Percentiles rank a stretch among this genome's conserved stretches.
Evolutionary conservation across 2,329 filamentous ascomycete genomes (phyloP).

Genomic region (Penicillium freii): DNA sequence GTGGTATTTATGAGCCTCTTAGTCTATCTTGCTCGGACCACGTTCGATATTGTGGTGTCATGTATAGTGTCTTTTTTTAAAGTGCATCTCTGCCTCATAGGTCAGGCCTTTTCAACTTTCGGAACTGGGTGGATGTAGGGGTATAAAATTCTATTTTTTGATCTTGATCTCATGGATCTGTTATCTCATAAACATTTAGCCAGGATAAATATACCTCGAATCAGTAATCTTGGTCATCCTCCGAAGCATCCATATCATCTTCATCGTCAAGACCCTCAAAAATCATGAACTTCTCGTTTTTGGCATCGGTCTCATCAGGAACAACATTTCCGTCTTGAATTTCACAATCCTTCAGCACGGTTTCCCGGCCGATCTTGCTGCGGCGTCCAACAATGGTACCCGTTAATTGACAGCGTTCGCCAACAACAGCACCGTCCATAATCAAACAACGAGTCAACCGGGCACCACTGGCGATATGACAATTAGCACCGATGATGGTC

Average conservation of each 20-base stretch:
- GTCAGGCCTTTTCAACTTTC: background rate
- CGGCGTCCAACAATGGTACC: slow-evolving; percentile 82
- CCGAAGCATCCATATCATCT: slow-evolving; percentile 35
- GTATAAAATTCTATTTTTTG: slow-evolving; percentile 9
- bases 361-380: slow-evolving; percentile 78
- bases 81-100: background rate
- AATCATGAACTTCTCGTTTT: slow-evolving; percentile 62
- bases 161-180: slow-evolving; percentile 4
- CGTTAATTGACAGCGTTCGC: slow-evolving; percentile 78
- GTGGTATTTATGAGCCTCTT: background rate
- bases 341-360: slow-evolving; percentile 81
- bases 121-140: slow-evolving; percentile 8
- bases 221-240: slow-evolving; percentile 24
- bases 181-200: slow-evolving; percentile 8
- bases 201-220: slow-evolving; percentile 1
- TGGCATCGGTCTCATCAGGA: slow-evolving; percentile 69
- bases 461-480: slow-evolving; percentile 80
- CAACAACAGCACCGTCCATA: slow-evolving; percentile 88
- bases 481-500: slow-evolving; percentile 81
- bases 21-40: background rate
- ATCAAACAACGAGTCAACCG: slow-evolving; percentile 83
- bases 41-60: background rate
- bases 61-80: too few relatives aligned
- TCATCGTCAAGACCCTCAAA: slow-evolving; percentile 46
- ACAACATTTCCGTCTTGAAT: slow-evolving; percentile 82